These are phyloP conservation scores for Astragalus glycyphyllos DNA, from an alignment of 306 rosid genomes.

Conservation along the genomic window DNA sequence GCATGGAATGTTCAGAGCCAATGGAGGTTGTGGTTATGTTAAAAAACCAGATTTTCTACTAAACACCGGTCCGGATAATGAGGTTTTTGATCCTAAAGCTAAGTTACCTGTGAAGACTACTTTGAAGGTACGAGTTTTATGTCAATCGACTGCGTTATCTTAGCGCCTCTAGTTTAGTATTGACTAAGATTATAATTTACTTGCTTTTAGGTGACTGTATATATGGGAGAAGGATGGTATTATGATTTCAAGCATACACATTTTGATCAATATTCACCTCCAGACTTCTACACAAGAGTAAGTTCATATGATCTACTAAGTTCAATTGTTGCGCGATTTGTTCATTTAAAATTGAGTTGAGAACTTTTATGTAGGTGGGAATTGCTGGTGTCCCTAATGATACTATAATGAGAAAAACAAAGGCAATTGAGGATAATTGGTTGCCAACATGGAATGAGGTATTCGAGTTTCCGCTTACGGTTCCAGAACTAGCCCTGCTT, in stretches of 20 bases:
- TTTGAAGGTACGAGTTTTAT: constrained; percentile 65
- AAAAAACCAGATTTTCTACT: constrained; percentile 89
- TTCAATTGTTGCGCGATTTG: background rate
- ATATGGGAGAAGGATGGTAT: constrained; percentile 99
- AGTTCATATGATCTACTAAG: constrained; percentile 42
- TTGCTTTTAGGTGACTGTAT: constrained; percentile 75
- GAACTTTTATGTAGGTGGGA: constrained; percentile 66
- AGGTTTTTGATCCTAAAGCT: constrained; percentile 74
- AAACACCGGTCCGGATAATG: constrained; percentile 54
- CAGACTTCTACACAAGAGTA: constrained; percentile 96
- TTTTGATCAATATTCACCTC: constrained; percentile 94
- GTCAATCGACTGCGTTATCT: constrained; percentile 14
- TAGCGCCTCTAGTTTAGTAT: constrained; percentile 17
- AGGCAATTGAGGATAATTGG: constrained; percentile 87
- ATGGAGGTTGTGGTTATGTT: constrained; percentile 92
- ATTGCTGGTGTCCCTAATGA: constrained; percentile 94
- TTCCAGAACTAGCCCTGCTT: constrained; percentile 87
- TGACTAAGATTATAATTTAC: constrained; percentile 36
- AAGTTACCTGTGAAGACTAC: constrained; percentile 68
- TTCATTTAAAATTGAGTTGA: constrained; percentile 13
- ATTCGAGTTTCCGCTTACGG: constrained; percentile 74
- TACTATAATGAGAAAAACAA: constrained; percentile 74
- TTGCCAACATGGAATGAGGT: constrained; percentile 81
- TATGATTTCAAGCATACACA: constrained; percentile 80
- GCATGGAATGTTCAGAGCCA: constrained; percentile 98